Evolutionary conservation across 257 asterid species (phyloP).

Genomic region (Haberlea rhodopensis): DNA sequence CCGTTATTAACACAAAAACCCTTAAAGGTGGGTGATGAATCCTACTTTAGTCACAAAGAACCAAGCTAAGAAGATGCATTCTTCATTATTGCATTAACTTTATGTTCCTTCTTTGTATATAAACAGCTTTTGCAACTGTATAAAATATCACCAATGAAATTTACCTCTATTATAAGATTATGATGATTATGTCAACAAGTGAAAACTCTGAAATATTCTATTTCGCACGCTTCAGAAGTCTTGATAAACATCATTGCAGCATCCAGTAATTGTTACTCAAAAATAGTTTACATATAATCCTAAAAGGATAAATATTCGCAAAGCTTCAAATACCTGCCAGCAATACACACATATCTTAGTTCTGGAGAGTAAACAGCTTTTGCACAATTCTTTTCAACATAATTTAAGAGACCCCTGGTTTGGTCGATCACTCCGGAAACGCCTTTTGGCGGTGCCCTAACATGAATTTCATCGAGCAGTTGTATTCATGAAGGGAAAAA

Average conservation of each 20-base stretch:
- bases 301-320: constrained; percentile 1
- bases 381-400: constrained; percentile 72
- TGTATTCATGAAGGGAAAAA: not conserved
- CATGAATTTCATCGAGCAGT: constrained; percentile 18
- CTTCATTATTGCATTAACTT: not conserved
- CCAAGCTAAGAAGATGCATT: not conserved
- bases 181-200: not conserved
- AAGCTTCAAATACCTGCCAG: constrained; percentile 68
- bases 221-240: not conserved
- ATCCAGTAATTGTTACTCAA: not conserved
- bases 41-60: no score
- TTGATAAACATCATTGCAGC: not conserved
- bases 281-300: not conserved
- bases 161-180: not conserved
- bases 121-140: not conserved
- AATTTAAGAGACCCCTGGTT: constrained; percentile 88
- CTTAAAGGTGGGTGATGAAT: not conserved
- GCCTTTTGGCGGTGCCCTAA: constrained; percentile 84
- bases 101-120: not conserved
- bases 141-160: not conserved
- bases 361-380: constrained; percentile 78
- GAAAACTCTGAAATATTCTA: no score
- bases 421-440: constrained; percentile 90
- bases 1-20: not conserved
- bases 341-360: constrained; percentile 84